Evolutionary conservation across 306 rosid genomes (phyloP), one percentile per base, ranked within the genome.

Genomic region (Vigna hirtella): DNA sequence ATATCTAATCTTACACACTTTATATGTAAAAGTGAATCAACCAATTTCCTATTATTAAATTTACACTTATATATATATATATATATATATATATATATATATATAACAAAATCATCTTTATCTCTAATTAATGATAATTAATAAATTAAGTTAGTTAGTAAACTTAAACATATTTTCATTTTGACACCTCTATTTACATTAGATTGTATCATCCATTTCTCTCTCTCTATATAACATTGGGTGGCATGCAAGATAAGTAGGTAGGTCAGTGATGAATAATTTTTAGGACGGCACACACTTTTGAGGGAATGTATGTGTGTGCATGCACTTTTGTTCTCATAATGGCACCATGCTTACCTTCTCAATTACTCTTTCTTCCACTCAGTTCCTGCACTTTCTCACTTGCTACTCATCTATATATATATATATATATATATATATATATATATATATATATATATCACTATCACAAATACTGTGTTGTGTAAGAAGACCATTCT

Each of bases 381-480:
- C 2, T 47, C 9, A 32, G 11, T 73, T 1, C 5, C 65, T 59
- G 66, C 84, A 81, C 77, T 82, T 71, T 71, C 75, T 71, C 58
- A 32, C 20, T 53, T 82, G 63, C 50, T 55, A 71, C 11, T 51
- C 20, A 59, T 36, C n/a, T 14, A 9, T 42, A 9, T 42, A 16
- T 14, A 42, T 42, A 42, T 42, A 47, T 69, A 42, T 42, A 42
- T 42, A 47, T 69, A 42, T 42, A 42, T 42, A 47, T 69, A 42
- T 42, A 42, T 42, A 47, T 69, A n/a, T n/a, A n/a, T 14, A 9
- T 42, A 9, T 42, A 16, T 14, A 42, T 42, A 42, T 42, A 47
- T 69, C 55, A 66, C 18, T 17, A 65, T 65, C 65, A 66, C 22
- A 67, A 18, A 30, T 61, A 26, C 34, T 49, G 66, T 47, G 14